These are phyloP conservation scores for Globisporangium spiculum DNA, from an alignment of 352 stramenopile genomes.

Conservation along the genomic window DNA sequence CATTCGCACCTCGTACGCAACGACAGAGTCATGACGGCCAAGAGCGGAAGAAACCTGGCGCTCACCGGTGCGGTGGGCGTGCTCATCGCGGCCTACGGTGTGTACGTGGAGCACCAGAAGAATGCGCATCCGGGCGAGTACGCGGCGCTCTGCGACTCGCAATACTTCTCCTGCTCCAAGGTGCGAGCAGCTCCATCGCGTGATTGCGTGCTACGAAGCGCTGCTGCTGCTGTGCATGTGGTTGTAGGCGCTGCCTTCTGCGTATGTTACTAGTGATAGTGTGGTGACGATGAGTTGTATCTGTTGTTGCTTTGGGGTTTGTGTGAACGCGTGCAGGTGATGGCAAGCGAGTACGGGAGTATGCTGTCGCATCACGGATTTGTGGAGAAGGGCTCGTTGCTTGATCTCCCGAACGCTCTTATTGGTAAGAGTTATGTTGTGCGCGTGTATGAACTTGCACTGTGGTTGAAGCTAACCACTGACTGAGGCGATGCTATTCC, in stretches of 20 bases:
- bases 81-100: constrained; percentile 33
- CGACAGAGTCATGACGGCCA: constrained; percentile 1
- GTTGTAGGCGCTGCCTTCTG: neutral
- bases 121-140: constrained; percentile 30
- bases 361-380: constrained; percentile 41
- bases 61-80: constrained; percentile 26
- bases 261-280: neutral
- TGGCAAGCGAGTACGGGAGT: constrained; percentile 56
- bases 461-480: neutral
- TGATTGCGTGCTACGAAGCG: neutral
- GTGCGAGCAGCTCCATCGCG: constrained; percentile 14
- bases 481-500: neutral
- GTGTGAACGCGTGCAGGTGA: constrained; percentile 24
- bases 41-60: constrained; percentile 18
- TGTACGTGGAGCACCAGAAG: constrained; percentile 55
- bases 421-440: constrained; percentile 25
- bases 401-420: constrained; percentile 50
- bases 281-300: neutral
- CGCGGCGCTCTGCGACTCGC: constrained; percentile 50
- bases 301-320: neutral
- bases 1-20: neutral
- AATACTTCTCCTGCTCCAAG: constrained; percentile 53
- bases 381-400: constrained; percentile 32
- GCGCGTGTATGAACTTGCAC: neutral
- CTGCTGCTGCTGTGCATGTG: neutral